phyloP scores from a whole-genome alignment of 805 yeast genomes.

The Ogataea saltuana region DNA sequence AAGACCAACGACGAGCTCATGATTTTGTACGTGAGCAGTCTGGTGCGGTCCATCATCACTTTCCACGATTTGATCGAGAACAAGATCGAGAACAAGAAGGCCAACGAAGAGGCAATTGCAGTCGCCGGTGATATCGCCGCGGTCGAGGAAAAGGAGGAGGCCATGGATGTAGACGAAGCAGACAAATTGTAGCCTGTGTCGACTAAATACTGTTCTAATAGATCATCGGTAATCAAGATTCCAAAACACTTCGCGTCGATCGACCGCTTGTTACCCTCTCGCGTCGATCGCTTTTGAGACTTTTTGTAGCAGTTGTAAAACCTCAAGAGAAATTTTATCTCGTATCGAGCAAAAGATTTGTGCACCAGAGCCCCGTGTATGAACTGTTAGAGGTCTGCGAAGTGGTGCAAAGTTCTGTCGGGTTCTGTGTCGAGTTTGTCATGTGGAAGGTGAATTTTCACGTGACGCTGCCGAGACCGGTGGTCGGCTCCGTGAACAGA shows the following conservation, averaged over 20 bases:
- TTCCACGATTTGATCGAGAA: conserved; percentile 96
- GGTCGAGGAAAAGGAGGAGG: conserved; percentile 26
- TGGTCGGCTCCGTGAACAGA: conserved; percentile 1
- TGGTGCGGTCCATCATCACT: conserved; percentile 92
- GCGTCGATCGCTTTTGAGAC: not conserved
- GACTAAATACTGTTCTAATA: too few species aligned
- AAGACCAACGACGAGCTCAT: conserved; percentile 96
- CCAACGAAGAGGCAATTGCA: conserved; percentile 34
- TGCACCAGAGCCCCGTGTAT: too few species aligned
- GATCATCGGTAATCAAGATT: too few species aligned
- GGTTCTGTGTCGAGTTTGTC: too few species aligned
- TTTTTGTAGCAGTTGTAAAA: too few species aligned
- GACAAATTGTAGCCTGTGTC: too few species aligned
- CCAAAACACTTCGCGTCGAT: too few species aligned
- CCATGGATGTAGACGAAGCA: conserved; percentile 18
- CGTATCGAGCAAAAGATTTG: too few species aligned
- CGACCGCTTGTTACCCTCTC: conserved; percentile 1
- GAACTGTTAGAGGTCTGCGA: too few species aligned
- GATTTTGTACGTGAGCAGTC: conserved; percentile 85
- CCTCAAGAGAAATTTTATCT: too few species aligned
- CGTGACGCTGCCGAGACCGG: conserved; percentile 7
- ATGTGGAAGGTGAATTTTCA: conserved; percentile 13
- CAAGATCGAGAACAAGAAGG: conserved; percentile 77
- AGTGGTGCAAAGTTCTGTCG: too few species aligned
- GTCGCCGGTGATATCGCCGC: conserved; percentile 25